Base-by-base conservation (phyloP, 2,329 filamentous ascomycete species). In the Fusarium napiforme region DNA sequence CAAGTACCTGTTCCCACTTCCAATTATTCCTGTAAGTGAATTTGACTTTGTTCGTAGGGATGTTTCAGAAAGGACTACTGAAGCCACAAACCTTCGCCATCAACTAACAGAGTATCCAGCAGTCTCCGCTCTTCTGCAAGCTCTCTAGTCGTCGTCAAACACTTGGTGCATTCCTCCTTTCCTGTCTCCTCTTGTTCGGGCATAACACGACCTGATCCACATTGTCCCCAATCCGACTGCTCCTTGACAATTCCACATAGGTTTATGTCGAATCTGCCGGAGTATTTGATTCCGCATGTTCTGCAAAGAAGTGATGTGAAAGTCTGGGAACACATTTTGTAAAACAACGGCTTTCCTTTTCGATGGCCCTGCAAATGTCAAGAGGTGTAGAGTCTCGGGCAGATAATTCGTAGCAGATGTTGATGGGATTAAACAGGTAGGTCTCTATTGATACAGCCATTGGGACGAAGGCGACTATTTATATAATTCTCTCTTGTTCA, bases 111-210 rank as follows among this genome's bases (percentile, higher is more conserved):
- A 9, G 30, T 28, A n/a, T 58, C 19, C 19, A 58, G 6, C 7
- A 58, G n/a, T 19, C 26, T 49, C 11, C 23, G 18, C 14, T 58
- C 55, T 15, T n/a, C 30, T 21, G 4, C 30, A 26, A 34, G 14
- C 2, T 26, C 6, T 9, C 15, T 21, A 1, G 11, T 5, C 9
- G 36, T 36, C 10, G 11, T n/a, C 18, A 3, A 16, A n/a, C 40
- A 36, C n/a, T n/a, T 18, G 7, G 9, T 21, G 5, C 55, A 47
- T 58, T 49, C 30, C 5, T 10, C 28, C 2, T 34, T 9, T 28
- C 30, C 30, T 0, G 0, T 23, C 4, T 34, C 14, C n/a, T 28
- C 11, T 3, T 1, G 14, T 0, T n/a, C 14, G 2, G 34, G 30
- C n/a, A 36, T 23, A 4, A 26, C 7, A 0, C 30, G 30, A 19